Base-by-base conservation (phyloP, 345 rosid species). In the Pistacia integerrima region DNA sequence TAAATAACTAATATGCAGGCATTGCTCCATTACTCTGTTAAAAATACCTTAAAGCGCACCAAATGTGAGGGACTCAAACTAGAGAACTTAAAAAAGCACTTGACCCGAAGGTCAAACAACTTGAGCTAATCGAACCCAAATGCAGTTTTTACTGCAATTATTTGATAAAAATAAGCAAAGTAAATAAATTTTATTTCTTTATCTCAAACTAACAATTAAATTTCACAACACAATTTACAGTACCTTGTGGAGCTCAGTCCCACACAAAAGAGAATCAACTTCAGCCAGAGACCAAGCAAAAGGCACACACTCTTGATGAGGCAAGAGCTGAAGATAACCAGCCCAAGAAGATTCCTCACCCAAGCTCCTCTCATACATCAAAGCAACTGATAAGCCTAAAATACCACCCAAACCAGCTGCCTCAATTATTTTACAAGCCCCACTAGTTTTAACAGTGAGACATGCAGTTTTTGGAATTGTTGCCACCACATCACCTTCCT, bases 241-340 rank as follows among this genome's bases (percentile, higher is more conserved):
- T 65, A 94, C 98, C 93, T 88, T 82, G 74, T 94, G 95, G 57
- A 94, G 93, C 87, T 94, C 98, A 60, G 98, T 94, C 54, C 98
- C 97, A 5, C 61, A 59, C 38, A 94, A 93, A 14, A 94, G 85
- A 49, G 78, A 82, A 76, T 94, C 92, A 56, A 94, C 70, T 36
- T 93, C 92, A 30, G 72, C 76, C 70, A 78, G 58, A 3, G 93
- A 79, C 97, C 98, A 94, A 55, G 90, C 83, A 20, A 88, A 78
- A 14, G 97, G 97, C 81, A 94, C 70, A 75, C 77, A 81, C 72
- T 93, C 94, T 58, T 77, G 83, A 6, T 79, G 44, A 57, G 97
- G 97, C 74, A 94, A 83, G 75, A 91, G 82, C 85, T 89, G 94
- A 10, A 91, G 88, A 67, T 91, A 94, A 1, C 92, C 88, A 68